Evolutionary conservation across 139 green algal genomes (phyloP).

Genomic region (Coelastrella sp.): DNA sequence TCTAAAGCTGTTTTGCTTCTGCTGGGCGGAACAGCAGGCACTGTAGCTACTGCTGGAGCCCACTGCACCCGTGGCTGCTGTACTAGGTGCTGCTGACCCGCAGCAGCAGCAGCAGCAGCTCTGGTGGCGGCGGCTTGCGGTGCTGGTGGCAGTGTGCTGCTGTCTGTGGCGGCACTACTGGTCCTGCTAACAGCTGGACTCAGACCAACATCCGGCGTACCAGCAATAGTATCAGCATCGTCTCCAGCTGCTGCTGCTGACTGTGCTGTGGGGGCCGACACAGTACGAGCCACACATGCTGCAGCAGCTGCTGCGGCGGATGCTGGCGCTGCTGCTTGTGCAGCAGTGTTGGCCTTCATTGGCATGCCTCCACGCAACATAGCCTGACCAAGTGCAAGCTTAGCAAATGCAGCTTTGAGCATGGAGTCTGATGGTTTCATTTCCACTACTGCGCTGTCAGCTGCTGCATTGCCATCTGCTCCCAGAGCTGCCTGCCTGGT

Average conservation of each 20-base stretch:
- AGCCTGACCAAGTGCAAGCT: conserved; percentile 30
- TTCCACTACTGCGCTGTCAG: not conserved
- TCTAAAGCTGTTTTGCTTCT: not conserved
- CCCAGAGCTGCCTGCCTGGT: not conserved
- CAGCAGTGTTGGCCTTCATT: not conserved
- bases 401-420: conserved; percentile 32
- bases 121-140: too few relatives aligned
- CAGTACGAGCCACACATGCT: not conserved
- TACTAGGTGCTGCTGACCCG: not conserved
- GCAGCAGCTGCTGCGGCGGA: conserved; percentile 19
- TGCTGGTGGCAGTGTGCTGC: not conserved
- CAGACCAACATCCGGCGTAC: conserved; percentile 17
- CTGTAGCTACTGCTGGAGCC: not conserved
- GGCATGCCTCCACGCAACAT: conserved; percentile 7
- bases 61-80: conserved; percentile 1
- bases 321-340: not conserved
- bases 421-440: conserved; percentile 37
- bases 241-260: not conserved
- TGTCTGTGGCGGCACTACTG: not conserved
- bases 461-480: not conserved
- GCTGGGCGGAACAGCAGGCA: not conserved
- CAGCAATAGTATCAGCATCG: not conserved
- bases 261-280: not conserved
- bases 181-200: not conserved
- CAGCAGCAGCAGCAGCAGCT: not conserved